A percentile compares a stretch with the other conserved stretches of the same genome.
Evolutionary conservation across 2,329 filamentous ascomycete genomes (phyloP).

Genomic region (Tolypocladium ovalisporum): DNA sequence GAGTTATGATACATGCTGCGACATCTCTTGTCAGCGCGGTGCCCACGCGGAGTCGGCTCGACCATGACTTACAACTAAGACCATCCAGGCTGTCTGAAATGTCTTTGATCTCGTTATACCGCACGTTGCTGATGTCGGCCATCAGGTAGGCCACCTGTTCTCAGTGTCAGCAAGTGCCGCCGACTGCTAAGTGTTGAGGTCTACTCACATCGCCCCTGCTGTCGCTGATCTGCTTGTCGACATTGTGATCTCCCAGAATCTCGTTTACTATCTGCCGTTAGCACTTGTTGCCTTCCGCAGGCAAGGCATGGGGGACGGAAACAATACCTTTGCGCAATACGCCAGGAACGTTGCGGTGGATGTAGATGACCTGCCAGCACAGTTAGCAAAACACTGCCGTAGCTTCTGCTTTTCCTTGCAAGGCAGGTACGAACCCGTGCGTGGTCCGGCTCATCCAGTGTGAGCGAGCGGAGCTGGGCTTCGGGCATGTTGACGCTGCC

Average conservation of each 20-base stretch:
- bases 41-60: neutral
- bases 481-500: slow-evolving; percentile 97
- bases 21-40: neutral
- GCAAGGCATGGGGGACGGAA: neutral
- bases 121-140: slow-evolving; percentile 90
- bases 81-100: slow-evolving; percentile 75
- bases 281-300: neutral
- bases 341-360: slow-evolving; percentile 93
- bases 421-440: slow-evolving; percentile 51
- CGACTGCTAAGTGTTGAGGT: no score
- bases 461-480: slow-evolving; percentile 79
- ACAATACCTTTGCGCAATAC: slow-evolving; percentile 67
- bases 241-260: slow-evolving; percentile 88
- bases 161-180: neutral
- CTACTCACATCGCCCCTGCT: slow-evolving; percentile 70
- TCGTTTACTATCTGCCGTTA: slow-evolving; percentile 60
- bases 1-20: slow-evolving; percentile 33
- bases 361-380: slow-evolving; percentile 63
- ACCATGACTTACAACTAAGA: slow-evolving; percentile 54
- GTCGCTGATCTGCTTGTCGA: slow-evolving; percentile 98
- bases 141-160: slow-evolving; percentile 78
- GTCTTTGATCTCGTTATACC: slow-evolving; percentile 69
- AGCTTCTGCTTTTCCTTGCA: neutral
- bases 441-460: slow-evolving; percentile 78
- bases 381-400: neutral